Evolutionary conservation across 495 filamentous ascomycete species (phyloP), one percentile per base, ranked within the genome.

Genomic region (Neurospora africana): DNA sequence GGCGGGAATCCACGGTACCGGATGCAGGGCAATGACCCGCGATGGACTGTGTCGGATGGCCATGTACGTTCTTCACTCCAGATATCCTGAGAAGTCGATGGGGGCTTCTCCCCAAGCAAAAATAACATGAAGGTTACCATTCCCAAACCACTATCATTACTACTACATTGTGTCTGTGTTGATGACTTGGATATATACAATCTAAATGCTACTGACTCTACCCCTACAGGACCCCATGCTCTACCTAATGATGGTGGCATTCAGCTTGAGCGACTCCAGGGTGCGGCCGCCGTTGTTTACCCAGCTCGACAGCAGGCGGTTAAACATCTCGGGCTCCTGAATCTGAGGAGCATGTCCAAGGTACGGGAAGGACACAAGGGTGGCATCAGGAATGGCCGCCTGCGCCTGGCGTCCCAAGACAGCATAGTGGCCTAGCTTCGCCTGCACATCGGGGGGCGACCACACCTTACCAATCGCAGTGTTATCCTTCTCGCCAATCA

Each of bases 311-410:
- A 83, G 61, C 5, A 77, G 76, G n/a, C 72, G 70, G 68, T 81
- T 78, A 68, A 83, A 83, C 19, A 69, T 75, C 5, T 73, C 76
- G 2, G 82, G 81, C 15, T 78, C 82, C 71, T 82, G 79, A 35
- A 85, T 83, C 71, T 84, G 84, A 19, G 84, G 84, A 11, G 82
- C 81, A 69, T 86, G 84, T 27, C 84, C 84, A 21, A 82, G 70
- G 44, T 78, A 76, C 8, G 78, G 74, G 71, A 84, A 84, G 69
- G 81, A 78, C 36, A 84, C 74, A 17, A 84, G 72, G 1, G 80
- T 82, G 27, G 74, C 77, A 70, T 82, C 80, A 7, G 80, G 79
- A 38, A 84, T 83, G n/a, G 76, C 74, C 17, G 73, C 77, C n/a
- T 76, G 76, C 13, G 79, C 82, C 68, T 81, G 68, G 68, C 81